A percentile compares a stretch with the other conserved stretches of the same genome.
phyloP scores from a whole-genome alignment of 305 asterid species.

The Solanum aculeatissimum region DNA sequence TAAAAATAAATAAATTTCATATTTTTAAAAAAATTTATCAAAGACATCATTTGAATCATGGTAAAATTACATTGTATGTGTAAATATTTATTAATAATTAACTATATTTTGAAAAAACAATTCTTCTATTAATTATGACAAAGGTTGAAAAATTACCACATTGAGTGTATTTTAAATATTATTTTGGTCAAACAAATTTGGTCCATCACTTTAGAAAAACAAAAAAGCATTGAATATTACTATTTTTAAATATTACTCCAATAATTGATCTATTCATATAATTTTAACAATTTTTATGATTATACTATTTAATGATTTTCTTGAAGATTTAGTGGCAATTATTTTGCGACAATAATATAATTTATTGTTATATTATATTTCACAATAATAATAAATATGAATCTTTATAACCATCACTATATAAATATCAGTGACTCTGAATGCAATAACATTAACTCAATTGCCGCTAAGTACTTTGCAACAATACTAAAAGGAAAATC shows the following conservation, averaged over 20 bases:
- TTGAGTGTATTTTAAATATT: not conserved
- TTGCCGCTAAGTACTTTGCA: no score
- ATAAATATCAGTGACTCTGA: no score
- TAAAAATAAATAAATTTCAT: not conserved
- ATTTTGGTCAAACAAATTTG: not conserved
- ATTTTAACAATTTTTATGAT: not conserved
- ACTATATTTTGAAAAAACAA: not conserved
- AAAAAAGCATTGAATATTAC: not conserved
- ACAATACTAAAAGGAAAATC: no score
- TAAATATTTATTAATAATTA: not conserved
- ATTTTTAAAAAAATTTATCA: not conserved
- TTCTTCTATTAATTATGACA: not conserved
- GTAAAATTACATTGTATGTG: not conserved
- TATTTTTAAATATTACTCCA: not conserved
- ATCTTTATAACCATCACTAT: no score
- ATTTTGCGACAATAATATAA: no score
- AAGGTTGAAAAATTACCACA: not conserved
- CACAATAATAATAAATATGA: no score
- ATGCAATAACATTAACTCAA: no score
- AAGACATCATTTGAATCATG: not conserved
- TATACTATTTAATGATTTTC: not conserved
- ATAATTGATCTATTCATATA: not conserved
- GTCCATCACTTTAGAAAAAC: not conserved
- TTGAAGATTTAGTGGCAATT: not conserved
- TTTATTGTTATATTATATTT: no score